Evolutionary conservation across 306 rosid genomes (phyloP).

Genomic region (Luffa aegyptiaca): DNA sequence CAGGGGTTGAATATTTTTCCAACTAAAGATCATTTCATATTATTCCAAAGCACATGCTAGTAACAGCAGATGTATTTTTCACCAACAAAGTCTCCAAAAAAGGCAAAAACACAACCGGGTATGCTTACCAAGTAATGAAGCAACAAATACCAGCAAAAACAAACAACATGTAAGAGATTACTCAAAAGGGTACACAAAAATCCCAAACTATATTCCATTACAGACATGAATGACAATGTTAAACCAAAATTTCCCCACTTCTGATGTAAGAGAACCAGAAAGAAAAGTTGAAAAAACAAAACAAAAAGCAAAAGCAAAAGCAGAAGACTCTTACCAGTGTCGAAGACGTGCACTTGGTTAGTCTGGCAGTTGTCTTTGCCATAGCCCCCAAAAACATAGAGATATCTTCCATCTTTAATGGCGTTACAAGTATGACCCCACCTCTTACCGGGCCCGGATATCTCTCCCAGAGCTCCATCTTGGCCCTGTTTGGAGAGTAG

Average conservation of each 20-base stretch:
- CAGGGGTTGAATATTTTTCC: not conserved
- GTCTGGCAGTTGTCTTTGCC: slow-evolving; percentile 95
- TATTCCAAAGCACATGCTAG: not conserved
- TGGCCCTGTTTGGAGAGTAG: slow-evolving; percentile 32
- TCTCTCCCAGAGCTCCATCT: slow-evolving; percentile 25
- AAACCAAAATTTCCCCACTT: slow-evolving; percentile 10
- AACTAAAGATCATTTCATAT: not conserved
- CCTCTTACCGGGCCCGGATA: slow-evolving; percentile 84
- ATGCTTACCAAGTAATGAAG: not conserved
- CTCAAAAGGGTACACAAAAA: slow-evolving; percentile 1
- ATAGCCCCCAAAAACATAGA: slow-evolving; percentile 92
- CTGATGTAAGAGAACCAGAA: not conserved
- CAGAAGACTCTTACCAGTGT: slow-evolving; percentile 42
- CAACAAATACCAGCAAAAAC: not conserved
- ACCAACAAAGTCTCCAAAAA: not conserved
- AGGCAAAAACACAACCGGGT: not conserved
- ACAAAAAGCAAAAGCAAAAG: not conserved
- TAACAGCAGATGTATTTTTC: not conserved
- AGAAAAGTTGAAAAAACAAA: not conserved
- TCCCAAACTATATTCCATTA: slow-evolving; percentile 8
- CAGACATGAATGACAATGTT: slow-evolving; percentile 19
- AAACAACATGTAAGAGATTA: not conserved
- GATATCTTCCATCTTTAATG: slow-evolving; percentile 71
- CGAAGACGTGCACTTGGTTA: slow-evolving; percentile 83
- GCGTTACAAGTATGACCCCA: slow-evolving; percentile 99